Evolutionary conservation across 495 filamentous ascomycete genomes (phyloP).

Genomic region (Hypoxylon perforatum): DNA sequence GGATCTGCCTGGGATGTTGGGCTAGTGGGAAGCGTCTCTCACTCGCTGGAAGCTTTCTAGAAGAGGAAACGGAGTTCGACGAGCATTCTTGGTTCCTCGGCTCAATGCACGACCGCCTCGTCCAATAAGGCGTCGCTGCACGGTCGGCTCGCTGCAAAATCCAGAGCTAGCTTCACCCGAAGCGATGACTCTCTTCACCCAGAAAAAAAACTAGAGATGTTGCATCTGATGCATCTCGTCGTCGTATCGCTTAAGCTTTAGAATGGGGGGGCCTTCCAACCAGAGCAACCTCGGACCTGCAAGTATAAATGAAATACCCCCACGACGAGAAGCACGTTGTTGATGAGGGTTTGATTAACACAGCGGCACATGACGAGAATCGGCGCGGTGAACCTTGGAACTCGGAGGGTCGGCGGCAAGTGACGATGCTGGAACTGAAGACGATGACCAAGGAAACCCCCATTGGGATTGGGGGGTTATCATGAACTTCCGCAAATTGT

Average conservation of each 20-base stretch:
- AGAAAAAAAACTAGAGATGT: conserved; percentile 11
- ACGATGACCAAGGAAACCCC: conserved; percentile 36
- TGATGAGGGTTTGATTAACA: conserved; percentile 38
- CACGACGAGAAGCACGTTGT: conserved; percentile 28
- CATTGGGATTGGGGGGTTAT: conserved; percentile 30
- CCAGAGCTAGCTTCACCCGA: conserved; percentile 27
- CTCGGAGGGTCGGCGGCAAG: conserved; percentile 26
- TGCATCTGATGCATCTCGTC: conserved; percentile 39
- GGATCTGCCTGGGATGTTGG: conserved; percentile 41
- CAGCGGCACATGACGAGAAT: conserved; percentile 38
- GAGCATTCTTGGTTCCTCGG: conserved; percentile 34
- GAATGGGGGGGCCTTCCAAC: conserved; percentile 35
- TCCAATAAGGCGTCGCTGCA: conserved; percentile 27
- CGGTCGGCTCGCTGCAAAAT: conserved; percentile 28
- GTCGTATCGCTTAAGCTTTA: conserved; percentile 40
- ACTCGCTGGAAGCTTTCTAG: conserved; percentile 43
- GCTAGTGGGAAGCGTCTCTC: conserved; percentile 28
- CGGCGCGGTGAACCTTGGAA: conserved; percentile 36
- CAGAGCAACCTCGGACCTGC: conserved; percentile 16
- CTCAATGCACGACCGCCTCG: conserved; percentile 40
- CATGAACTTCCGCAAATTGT: conserved; percentile 52
- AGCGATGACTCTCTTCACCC: conserved; percentile 22
- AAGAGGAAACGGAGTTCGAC: conserved; percentile 36
- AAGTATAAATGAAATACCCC: conserved; percentile 36
- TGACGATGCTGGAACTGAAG: conserved; percentile 30